Evolutionary conservation across 2,329 filamentous ascomycete genomes (phyloP).

Genomic region (Trichoderma atrobrunneum): DNA sequence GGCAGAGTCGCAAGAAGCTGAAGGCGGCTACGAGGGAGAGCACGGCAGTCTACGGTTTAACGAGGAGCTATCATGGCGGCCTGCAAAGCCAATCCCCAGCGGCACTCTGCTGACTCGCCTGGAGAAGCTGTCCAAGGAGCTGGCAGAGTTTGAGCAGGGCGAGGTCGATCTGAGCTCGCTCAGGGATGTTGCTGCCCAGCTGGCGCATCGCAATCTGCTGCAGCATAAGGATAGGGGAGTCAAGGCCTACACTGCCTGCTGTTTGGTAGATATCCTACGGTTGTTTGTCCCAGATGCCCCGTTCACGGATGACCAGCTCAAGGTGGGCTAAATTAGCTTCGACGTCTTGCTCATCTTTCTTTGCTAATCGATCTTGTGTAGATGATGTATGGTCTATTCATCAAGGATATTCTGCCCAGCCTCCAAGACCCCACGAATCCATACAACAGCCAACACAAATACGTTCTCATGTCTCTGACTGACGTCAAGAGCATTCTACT

Average conservation of each 20-base stretch:
- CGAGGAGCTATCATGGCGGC: slow-evolving; percentile 84
- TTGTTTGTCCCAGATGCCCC: slow-evolving; percentile 94
- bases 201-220: slow-evolving; percentile 77
- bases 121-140: slow-evolving; percentile 75
- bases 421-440: slow-evolving; percentile 83
- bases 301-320: slow-evolving; percentile 84
- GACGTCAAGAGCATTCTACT: slow-evolving; percentile 94
- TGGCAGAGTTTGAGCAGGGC: slow-evolving; percentile 84
- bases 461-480: slow-evolving; percentile 81
- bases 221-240: slow-evolving; percentile 93
- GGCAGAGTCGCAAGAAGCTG: slow-evolving; percentile 22
- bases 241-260: slow-evolving; percentile 82
- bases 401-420: slow-evolving; percentile 77
- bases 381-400: slow-evolving; percentile 91
- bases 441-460: slow-evolving; percentile 91
- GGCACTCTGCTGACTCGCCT: slow-evolving; percentile 79
- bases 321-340: slow-evolving; percentile 53
- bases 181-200: slow-evolving; percentile 76
- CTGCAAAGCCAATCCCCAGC: slow-evolving; percentile 83
- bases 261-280: slow-evolving; percentile 87
- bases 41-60: slow-evolving; percentile 67
- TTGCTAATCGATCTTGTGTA: slow-evolving; percentile 35
- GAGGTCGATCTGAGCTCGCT: slow-evolving; percentile 81
- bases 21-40: slow-evolving; percentile 29
- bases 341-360: neutral